phyloP scores from a whole-genome alignment of 2,329 filamentous ascomycete genomes.

The Pseudogymnoascus sp. region DNA sequence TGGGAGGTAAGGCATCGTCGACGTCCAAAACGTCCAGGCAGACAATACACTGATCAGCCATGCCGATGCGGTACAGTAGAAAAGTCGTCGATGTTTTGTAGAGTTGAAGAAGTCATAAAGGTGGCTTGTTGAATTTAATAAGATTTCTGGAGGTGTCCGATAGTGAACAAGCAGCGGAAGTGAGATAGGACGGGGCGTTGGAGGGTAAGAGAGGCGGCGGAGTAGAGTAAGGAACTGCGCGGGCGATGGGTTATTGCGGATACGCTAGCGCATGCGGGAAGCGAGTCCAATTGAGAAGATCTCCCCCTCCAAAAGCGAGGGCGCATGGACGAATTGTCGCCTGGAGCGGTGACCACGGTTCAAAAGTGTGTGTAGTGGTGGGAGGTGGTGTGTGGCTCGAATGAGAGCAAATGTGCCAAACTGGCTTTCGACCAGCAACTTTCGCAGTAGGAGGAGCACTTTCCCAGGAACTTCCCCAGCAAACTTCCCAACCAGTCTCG shows the following conservation, averaged over 20 bases:
- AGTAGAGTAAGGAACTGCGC: conserved; percentile 4
- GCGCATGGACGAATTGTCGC: conserved; percentile 3
- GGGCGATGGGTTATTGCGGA: conserved; percentile 9
- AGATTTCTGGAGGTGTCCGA: not conserved
- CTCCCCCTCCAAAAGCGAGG: conserved; percentile 8
- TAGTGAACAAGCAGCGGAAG: conserved; percentile 2
- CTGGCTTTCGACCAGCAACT: not conserved
- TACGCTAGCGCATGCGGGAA: conserved; percentile 4
- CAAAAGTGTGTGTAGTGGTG: not conserved
- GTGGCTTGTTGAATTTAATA: not conserved
- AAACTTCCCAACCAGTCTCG: not conserved
- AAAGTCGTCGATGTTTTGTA: conserved; percentile 2
- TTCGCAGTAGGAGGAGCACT: not conserved
- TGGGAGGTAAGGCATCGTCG: conserved; percentile 26
- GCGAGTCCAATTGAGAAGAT: conserved; percentile 9
- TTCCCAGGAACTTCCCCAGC: not conserved
- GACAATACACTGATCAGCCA: conserved; percentile 60
- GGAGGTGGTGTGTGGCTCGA: not conserved
- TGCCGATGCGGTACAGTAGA: conserved; percentile 16
- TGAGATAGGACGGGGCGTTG: conserved; percentile 7
- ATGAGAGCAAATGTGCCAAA: conserved; percentile 6
- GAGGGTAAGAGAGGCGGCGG: conserved; percentile 6
- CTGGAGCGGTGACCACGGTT: not conserved
- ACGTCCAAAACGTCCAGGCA: conserved; percentile 51
- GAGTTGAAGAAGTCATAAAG: conserved; percentile 12